phyloP scores from a whole-genome alignment of 768 basidiomycete genomes.

The Pleurotus tuoliensis region DNA sequence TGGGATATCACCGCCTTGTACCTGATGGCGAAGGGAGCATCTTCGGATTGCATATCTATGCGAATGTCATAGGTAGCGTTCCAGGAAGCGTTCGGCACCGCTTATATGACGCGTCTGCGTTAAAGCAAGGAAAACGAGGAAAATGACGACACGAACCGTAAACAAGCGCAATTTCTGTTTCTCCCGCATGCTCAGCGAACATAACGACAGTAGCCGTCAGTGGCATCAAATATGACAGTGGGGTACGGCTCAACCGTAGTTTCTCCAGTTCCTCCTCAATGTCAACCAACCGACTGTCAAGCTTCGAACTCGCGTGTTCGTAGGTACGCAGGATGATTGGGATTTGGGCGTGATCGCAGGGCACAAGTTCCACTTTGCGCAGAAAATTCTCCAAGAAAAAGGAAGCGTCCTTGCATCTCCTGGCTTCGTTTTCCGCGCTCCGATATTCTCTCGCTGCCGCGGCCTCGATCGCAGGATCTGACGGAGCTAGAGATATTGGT shows the following conservation, averaged over 20 bases:
- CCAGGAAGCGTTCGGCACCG: slow-evolving; percentile 34
- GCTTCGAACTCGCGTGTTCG: slow-evolving; percentile 24
- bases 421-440: slow-evolving; percentile 2
- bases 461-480: neutral
- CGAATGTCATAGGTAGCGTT: slow-evolving; percentile 37
- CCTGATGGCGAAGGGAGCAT: slow-evolving; percentile 30
- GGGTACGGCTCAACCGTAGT: neutral
- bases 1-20: slow-evolving; percentile 40
- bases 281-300: slow-evolving; percentile 7
- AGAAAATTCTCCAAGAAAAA: slow-evolving; percentile 32
- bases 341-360: slow-evolving; percentile 25
- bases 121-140: neutral
- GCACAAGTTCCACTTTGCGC: slow-evolving; percentile 26
- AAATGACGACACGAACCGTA: slow-evolving; percentile 7
- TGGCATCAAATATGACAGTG: neutral
- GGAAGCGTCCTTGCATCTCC: slow-evolving; percentile 14
- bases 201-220: slow-evolving; percentile 8
- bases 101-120: slow-evolving; percentile 21
- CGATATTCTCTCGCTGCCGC: neutral
- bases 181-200: slow-evolving; percentile 9
- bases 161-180: slow-evolving; percentile 11
- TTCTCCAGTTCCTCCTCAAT: slow-evolving; percentile 5
- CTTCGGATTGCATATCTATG: slow-evolving; percentile 35
- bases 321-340: slow-evolving; percentile 26
- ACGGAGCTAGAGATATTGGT: neutral